Conservation (phyloP, 305 asterid species). For the Solanum hybrid region DNA sequence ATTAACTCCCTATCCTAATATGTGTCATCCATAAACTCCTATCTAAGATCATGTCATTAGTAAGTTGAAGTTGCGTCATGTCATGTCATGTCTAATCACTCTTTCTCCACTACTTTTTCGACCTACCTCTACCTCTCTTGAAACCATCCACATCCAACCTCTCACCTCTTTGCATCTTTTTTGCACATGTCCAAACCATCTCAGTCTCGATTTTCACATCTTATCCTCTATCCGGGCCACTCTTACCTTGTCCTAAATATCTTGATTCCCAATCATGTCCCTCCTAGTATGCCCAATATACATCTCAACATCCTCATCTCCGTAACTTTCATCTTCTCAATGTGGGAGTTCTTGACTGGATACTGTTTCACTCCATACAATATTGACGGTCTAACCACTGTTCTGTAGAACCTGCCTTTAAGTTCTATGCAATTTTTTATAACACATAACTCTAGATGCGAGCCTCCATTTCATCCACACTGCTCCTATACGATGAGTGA, state of each 20-base stretch:
- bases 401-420: not conserved
- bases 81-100: not conserved
- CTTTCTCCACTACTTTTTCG: too few species aligned
- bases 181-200: not conserved
- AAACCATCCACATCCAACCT: not conserved
- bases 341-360: not conserved
- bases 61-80: not conserved
- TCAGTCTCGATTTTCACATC: not conserved
- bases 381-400: not conserved
- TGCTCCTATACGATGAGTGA: not conserved
- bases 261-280: not conserved
- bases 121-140: not conserved
- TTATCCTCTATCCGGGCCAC: not conserved
- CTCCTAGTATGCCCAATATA: not conserved
- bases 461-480: not conserved
- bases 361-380: not conserved
- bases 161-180: not conserved
- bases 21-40: not conserved
- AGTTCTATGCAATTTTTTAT: too few species aligned
- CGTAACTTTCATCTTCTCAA: not conserved
- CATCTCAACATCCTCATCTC: not conserved
- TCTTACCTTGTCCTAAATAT: not conserved
- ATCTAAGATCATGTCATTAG: not conserved
- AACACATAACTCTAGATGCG: too few species aligned
- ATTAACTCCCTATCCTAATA: not conserved